Base-by-base conservation (phyloP, 2,329 filamentous ascomycete species). In the Hyphodiscus sp. region DNA sequence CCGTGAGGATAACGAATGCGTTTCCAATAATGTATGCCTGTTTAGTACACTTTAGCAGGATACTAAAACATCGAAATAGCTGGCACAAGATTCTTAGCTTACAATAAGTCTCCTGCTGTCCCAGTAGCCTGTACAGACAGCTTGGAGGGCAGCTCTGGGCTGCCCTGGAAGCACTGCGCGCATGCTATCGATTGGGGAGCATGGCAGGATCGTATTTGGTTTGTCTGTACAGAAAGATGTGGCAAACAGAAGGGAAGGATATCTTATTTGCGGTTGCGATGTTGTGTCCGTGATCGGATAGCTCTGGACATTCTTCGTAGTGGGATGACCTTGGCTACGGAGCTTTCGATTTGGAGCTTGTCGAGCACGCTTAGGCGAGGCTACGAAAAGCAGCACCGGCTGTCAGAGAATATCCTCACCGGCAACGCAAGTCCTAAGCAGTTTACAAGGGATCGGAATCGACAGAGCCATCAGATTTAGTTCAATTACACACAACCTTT, bases 21-120 rank as follows among this genome's bases (percentile, higher is more conserved):
- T 86, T 88, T 65, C 92, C 92, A 56, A 89, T 94, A 61, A 96
- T 87, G 72, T 97, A 99, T 49, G 83, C 82, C 89, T 95, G 65
- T 30, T 33, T 47, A 29, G 49, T 45, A 44, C 52, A 48, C 11
- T 20, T 64, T 30, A 63, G 52, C 41, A 57, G 18, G 38, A 41
- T 18, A 46, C 7, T 15, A 53, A 45, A 23, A 42, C 8, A 19
- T 47, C 19, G 2, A 20, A n/a, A 15, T 38, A 38, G 2, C 8
- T 38, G 33, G 33, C n/a, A 30, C 20, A 18, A 19, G 29, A 4
- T n/a, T 29, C 4, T 50, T 51, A 50, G 58, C 82, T 74, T 74
- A 89, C 88, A 69, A 89, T 83, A 61, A 92, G 79, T 62, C 87
- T 84, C 66, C 80, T 78, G 60, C 78, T 78, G 64, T 87, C 79